Base-by-base conservation (phyloP, 2,329 filamentous ascomycete genomes). In the Aplosporella prunicola region DNA sequence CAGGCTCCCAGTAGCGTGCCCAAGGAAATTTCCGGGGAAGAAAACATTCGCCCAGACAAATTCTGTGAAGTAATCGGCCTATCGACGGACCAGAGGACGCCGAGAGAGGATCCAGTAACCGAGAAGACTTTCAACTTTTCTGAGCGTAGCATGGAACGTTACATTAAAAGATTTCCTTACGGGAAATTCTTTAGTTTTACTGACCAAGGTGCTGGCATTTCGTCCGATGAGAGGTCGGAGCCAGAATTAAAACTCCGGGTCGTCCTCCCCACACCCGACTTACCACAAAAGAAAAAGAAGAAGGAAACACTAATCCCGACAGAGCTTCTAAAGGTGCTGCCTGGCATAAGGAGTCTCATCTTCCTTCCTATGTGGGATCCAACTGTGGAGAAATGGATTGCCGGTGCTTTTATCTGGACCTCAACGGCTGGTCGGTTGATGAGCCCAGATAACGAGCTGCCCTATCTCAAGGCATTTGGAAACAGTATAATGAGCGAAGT, bases 401-500 rank as follows among this genome's bases (percentile, higher is more conserved):
- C 33, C n/a, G 38, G 31, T 5, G 26, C 29, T 30, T 38, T 34
- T 17, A 38, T 41, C 20, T 41, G 28, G 42, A 34, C 30, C 2
- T 38, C 29, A 16, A 40, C 32, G 7, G 33, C 32, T 31, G 39
- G 33, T 17, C 37, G 39, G 31, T 28, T 41, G 25, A 40, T 35
- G 34, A 43, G 32, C 11, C 32, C 38, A 11, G 41, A 40, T 22
- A 35, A 35, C 20, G 26, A 40, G 29, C 13, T 34, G 20, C 31
- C 32, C 7, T 37, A 43, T n/a, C 23, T 32, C 9, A 40, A 35
- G 20, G 38, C 32, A 7, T 37, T 37, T 43, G 66, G 66, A 0
- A 67, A 69, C 36, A 66, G 68, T 1, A 69, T 74, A 11, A 75
- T 76, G 62, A 64, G 70, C 0, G 74, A 79, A 36, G 57, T 78